Percentiles rank a stretch among this genome's conserved stretches.
phyloP scores from a whole-genome alignment of 345 rosid genomes.

The Melaleuca alternifolia region DNA sequence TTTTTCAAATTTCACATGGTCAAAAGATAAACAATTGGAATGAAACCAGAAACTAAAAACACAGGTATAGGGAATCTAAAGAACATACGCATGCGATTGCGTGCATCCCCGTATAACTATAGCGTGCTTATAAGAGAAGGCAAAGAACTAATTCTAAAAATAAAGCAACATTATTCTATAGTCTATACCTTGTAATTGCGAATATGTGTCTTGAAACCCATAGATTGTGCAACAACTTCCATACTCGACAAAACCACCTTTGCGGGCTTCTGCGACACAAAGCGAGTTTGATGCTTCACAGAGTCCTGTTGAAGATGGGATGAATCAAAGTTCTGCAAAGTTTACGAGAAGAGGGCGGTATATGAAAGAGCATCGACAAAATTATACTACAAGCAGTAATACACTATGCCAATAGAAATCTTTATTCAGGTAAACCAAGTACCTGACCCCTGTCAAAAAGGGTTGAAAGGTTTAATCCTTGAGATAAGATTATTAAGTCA shows the following conservation, averaged over 20 bases:
- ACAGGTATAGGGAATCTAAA: neutral
- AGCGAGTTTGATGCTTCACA: constrained; percentile 71
- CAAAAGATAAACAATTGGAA: neutral
- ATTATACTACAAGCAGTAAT: neutral
- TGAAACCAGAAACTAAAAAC: neutral
- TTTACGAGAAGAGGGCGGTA: neutral
- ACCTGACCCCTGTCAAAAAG: constrained; percentile 91
- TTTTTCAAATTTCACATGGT: neutral
- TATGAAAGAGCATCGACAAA: neutral
- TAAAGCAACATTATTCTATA: neutral
- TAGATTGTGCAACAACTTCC: constrained; percentile 98
- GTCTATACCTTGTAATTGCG: constrained; percentile 78
- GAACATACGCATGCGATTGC: neutral
- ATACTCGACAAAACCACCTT: constrained; percentile 79
- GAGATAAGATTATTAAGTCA: constrained; percentile 84
- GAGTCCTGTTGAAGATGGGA: constrained; percentile 46
- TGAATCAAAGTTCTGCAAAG: neutral
- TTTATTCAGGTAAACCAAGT: neutral
- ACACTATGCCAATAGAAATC: neutral
- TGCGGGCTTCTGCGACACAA: constrained; percentile 80
- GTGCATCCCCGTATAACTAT: neutral
- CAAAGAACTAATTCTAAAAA: neutral
- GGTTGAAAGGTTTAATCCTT: constrained; percentile 88
- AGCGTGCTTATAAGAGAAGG: neutral
- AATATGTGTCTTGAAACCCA: constrained; percentile 96